These are phyloP conservation scores for Debaryomyces castellii DNA, from an alignment of 805 yeast genomes.

Conservation along the genomic window DNA sequence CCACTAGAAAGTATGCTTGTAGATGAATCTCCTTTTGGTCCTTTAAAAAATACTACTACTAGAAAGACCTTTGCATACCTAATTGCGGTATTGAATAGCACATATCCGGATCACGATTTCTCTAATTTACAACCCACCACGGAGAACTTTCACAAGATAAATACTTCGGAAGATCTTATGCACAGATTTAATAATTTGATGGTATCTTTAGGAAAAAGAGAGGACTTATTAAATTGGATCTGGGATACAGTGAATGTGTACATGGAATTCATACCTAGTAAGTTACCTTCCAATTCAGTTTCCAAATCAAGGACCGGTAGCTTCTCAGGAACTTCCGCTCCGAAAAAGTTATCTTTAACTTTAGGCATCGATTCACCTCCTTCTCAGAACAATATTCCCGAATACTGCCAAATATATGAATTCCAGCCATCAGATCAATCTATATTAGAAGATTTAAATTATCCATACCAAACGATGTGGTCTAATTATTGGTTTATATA, in stretches of 20 bases:
- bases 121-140: slow-evolving; percentile 82
- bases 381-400: slow-evolving; percentile 12
- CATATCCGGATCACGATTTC: slow-evolving; percentile 96
- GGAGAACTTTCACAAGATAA: slow-evolving; percentile 40
- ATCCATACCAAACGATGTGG: slow-evolving; percentile 58
- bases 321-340: slow-evolving; percentile 9
- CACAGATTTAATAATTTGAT: slow-evolving; percentile 76
- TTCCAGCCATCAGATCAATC: slow-evolving; percentile 61
- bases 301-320: slow-evolving; percentile 28
- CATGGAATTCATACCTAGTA: slow-evolving; percentile 58
- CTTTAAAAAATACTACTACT: slow-evolving; percentile 79
- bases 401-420: slow-evolving; percentile 61
- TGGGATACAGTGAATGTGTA: slow-evolving; percentile 89
- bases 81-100: slow-evolving; percentile 85
- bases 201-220: slow-evolving; percentile 46
- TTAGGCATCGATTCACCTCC: slow-evolving; percentile 17
- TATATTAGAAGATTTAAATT: slow-evolving; percentile 56
- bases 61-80: slow-evolving; percentile 88
- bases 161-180: slow-evolving; percentile 46
- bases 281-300: slow-evolving; percentile 23
- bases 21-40: slow-evolving; percentile 82
- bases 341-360: slow-evolving; percentile 6
- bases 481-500: slow-evolving; percentile 87
- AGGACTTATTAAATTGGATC: slow-evolving; percentile 56
- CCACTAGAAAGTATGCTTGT: slow-evolving; percentile 18